Conservation (phyloP, 2,329 filamentous ascomycete species). For the Aspergillus luchuensis region DNA sequence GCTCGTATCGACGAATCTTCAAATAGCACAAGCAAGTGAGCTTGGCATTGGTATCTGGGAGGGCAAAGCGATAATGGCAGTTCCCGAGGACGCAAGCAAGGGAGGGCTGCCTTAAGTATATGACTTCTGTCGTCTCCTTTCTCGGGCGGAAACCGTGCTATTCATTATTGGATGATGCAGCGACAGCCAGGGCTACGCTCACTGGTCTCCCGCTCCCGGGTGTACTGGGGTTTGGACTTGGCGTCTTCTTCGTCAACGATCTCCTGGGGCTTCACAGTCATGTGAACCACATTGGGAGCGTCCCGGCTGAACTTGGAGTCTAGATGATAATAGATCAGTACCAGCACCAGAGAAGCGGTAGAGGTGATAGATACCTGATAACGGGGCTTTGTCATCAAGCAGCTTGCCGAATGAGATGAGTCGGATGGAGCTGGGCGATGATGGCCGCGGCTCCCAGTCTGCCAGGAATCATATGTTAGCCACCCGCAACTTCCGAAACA, state of each 20-base stretch:
- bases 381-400: slow-evolving; percentile 80
- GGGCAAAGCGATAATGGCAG: background rate
- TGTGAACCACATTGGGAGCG: slow-evolving; percentile 83
- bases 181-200: slow-evolving; percentile 63
- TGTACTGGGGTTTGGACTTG: slow-evolving; percentile 59
- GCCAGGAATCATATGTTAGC: slow-evolving; percentile 13
- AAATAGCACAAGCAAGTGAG: background rate
- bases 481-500: background rate
- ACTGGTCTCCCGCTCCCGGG: slow-evolving; percentile 55
- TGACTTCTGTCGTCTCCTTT: background rate
- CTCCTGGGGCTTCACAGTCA: slow-evolving; percentile 87
- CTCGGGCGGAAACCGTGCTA: background rate
- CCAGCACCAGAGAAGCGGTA: background rate
- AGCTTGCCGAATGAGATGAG: slow-evolving; percentile 90
- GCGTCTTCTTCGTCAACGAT: slow-evolving; percentile 78
- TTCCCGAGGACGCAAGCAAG: background rate
- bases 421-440: slow-evolving; percentile 84
- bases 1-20: background rate
- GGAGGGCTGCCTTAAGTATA: background rate
- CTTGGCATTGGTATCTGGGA: background rate
- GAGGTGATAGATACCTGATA: slow-evolving; percentile 67
- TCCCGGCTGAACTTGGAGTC: slow-evolving; percentile 78
- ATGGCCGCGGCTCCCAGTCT: slow-evolving; percentile 85
- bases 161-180: slow-evolving; percentile 61
- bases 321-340: slow-evolving; percentile 40